Conservation (phyloP, 495 filamentous ascomycete genomes). For the Friedmanniomyces endolithicus region DNA sequence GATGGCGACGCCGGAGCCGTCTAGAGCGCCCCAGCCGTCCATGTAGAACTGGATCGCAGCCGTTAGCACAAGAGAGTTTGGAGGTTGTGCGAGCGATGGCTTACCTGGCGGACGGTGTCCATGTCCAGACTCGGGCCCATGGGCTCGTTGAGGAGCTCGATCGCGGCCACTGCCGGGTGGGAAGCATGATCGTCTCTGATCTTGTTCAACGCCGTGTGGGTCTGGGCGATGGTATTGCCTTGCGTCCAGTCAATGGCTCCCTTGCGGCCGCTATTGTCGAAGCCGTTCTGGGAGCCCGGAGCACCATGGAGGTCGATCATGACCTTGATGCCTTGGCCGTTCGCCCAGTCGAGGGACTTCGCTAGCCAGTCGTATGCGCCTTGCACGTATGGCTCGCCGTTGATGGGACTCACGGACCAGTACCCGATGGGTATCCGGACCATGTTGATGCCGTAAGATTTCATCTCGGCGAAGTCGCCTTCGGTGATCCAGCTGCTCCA, state of each 20-base stretch:
- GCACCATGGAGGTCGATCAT: slow-evolving; percentile 58
- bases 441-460: slow-evolving; percentile 54
- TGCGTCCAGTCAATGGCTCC: slow-evolving; percentile 30
- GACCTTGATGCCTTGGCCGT: slow-evolving; percentile 48
- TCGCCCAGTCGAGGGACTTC: slow-evolving; percentile 56
- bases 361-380: slow-evolving; percentile 58
- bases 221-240: slow-evolving; percentile 29
- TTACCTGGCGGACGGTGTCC: slow-evolving; percentile 24
- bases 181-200: slow-evolving; percentile 29
- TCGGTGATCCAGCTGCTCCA: slow-evolving; percentile 49
- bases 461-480: slow-evolving; percentile 56
- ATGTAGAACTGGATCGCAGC: slow-evolving; percentile 24
- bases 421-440: slow-evolving; percentile 72
- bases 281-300: slow-evolving; percentile 32
- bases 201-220: slow-evolving; percentile 29
- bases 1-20: slow-evolving; percentile 27
- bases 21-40: slow-evolving; percentile 32
- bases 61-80: neutral
- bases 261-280: slow-evolving; percentile 30
- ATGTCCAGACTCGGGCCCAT: slow-evolving; percentile 29
- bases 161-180: slow-evolving; percentile 29
- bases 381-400: slow-evolving; percentile 58
- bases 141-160: slow-evolving; percentile 33
- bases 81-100: neutral
- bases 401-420: slow-evolving; percentile 49